Conservation (phyloP, 1,284 basidiomycete species). For the Boletellus dicymbophilus region DNA sequence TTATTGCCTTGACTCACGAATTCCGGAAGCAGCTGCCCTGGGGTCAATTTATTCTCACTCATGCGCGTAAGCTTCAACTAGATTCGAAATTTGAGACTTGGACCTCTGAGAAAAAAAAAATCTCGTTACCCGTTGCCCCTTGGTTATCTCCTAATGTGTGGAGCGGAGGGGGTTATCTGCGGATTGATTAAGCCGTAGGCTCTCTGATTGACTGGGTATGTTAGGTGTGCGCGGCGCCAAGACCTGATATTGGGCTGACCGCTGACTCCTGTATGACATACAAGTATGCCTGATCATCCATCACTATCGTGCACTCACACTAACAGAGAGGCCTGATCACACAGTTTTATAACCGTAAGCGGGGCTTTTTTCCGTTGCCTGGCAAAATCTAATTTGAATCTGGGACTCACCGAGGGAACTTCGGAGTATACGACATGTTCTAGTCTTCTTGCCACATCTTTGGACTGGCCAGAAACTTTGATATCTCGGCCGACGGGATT, state of each 20-base stretch:
- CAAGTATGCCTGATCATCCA: slow-evolving; percentile 31
- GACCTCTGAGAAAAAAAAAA: too few relatives aligned
- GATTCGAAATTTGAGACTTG: too few relatives aligned
- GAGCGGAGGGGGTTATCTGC: slow-evolving; percentile 53
- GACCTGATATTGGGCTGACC: not conserved
- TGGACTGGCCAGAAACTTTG: not conserved
- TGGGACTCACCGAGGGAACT: not conserved
- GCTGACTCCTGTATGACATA: slow-evolving; percentile 39
- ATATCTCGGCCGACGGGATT: not conserved
- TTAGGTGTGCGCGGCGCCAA: too few relatives aligned
- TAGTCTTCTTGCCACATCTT: not conserved
- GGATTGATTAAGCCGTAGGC: slow-evolving; percentile 55
- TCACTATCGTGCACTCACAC: not conserved
- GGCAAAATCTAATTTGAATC: not conserved
- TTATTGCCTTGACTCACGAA: slow-evolving; percentile 44
- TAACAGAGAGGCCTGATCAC: slow-evolving; percentile 16
- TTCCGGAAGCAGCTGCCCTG: slow-evolving; percentile 36
- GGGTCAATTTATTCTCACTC: slow-evolving; percentile 37
- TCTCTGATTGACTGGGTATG: slow-evolving; percentile 52
- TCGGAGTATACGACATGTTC: not conserved
- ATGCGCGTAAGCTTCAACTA: slow-evolving; percentile 32
- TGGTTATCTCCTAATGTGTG: slow-evolving; percentile 28
- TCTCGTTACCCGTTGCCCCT: slow-evolving; percentile 31
- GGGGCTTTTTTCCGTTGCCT: too few relatives aligned
- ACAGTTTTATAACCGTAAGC: slow-evolving; percentile 65